Conservation (phyloP, 148 eudicot genomes). For the Arctostaphylos glauca region DNA sequence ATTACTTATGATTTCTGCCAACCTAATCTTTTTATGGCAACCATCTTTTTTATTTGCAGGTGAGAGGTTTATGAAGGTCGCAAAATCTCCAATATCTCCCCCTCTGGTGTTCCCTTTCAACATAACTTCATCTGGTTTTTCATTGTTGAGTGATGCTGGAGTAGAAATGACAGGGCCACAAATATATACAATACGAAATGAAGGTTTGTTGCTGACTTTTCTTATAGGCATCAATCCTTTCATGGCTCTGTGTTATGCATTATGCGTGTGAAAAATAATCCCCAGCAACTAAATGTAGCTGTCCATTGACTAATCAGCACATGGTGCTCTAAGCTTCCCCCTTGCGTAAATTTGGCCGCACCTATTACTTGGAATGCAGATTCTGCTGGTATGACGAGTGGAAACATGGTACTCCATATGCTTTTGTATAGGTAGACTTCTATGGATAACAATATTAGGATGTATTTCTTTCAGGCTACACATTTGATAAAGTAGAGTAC, state of each 20-base stretch:
- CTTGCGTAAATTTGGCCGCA: not conserved
- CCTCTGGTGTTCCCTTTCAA: slow-evolving; percentile 54
- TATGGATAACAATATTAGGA: not conserved
- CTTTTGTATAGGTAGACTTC: not conserved
- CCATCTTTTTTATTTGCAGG: slow-evolving; percentile 40
- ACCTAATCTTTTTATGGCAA: not conserved
- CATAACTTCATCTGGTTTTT: slow-evolving; percentile 68
- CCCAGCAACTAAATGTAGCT: slow-evolving; percentile 2
- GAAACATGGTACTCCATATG: not conserved
- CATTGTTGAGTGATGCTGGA: slow-evolving; percentile 58
- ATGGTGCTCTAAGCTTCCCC: not conserved
- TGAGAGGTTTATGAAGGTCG: slow-evolving; percentile 74
- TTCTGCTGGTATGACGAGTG: too few relatives aligned
- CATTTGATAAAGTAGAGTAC: not conserved
- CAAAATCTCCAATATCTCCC: slow-evolving; percentile 91
- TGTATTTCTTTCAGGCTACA: not conserved
- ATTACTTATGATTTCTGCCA: not conserved
- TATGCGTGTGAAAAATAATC: not conserved
- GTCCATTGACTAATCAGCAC: not conserved
- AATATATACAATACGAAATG: slow-evolving; percentile 56
- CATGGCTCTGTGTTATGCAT: not conserved
- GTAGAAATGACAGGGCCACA: slow-evolving; percentile 50
- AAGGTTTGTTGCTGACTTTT: slow-evolving; percentile 27
- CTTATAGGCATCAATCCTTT: not conserved
- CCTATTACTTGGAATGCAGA: not conserved